Evolutionary conservation across 305 asterid genomes (phyloP).

Genomic region (Nicotiana rustica): DNA sequence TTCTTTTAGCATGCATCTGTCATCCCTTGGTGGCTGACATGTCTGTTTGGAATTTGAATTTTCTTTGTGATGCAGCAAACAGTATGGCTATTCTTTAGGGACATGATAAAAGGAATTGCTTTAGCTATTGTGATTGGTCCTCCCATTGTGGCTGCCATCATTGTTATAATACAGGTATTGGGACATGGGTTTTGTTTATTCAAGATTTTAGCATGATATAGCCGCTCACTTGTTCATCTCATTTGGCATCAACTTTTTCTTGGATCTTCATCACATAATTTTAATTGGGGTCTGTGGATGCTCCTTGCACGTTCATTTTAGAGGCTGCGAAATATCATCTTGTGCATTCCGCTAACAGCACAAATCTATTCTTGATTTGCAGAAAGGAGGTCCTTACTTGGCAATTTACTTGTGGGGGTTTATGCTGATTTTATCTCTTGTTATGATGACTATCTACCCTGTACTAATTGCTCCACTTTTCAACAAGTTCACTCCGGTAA

Average conservation of each 20-base stretch:
- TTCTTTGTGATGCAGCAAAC: constrained; percentile 74
- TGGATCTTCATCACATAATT: not conserved
- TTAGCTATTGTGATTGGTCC: constrained; percentile 83
- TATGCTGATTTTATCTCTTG: constrained; percentile 83
- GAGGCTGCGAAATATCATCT: constrained; percentile 24
- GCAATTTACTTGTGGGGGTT: constrained; percentile 97
- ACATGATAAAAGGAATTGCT: constrained; percentile 84
- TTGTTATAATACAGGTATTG: constrained; percentile 84
- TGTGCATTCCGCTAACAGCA: constrained; percentile 35
- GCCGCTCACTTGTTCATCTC: constrained; percentile 33
- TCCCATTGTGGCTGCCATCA: constrained; percentile 96
- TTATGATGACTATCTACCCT: constrained; percentile 96
- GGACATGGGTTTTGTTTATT: constrained; percentile 17
- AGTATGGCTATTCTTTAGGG: constrained; percentile 83
- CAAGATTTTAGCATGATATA: constrained; percentile 24
- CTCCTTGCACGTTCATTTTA: not conserved
- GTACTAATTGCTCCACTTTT: constrained; percentile 94
- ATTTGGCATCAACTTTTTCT: constrained; percentile 16
- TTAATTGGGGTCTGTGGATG: constrained; percentile 1
- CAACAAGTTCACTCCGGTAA: constrained; percentile 97
- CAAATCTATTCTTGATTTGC: constrained; percentile 49
- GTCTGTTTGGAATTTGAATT: constrained; percentile 33
- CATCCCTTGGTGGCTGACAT: constrained; percentile 32
- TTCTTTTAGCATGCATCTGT: constrained; percentile 11
- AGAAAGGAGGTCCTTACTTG: constrained; percentile 99